Base-by-base conservation (phyloP, 129 eudicot species). In the Escallonia herrerae region DNA sequence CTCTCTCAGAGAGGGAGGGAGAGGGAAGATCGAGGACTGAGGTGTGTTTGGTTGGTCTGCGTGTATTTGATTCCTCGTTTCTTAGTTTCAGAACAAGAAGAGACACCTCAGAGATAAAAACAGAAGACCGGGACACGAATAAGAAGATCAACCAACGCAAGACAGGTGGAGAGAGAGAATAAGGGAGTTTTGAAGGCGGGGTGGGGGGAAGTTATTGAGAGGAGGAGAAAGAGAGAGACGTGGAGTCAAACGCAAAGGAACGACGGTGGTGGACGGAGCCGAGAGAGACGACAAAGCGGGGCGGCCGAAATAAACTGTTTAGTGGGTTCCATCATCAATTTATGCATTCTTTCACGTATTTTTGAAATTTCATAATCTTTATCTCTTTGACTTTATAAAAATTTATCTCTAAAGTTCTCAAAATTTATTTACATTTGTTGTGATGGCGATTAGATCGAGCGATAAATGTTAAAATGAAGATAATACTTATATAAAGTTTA, bases 301-400 rank as follows among this genome's bases (percentile, higher is more conserved):
- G 44, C 83, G 85, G 90, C 94, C 77, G 82, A 78, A 75, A 75
- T 83, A 54, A 67, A 82, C 83, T 82, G 83, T 66, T 59, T 6
- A 43, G 68, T 64, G 43, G 87, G 90, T 52, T 58, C 82, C 80
- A 68, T 67, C 65, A 40, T 45, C 63, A 49, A 2, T 49, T 12
- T 10, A 11, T 40, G 5, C 6, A 64, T n/a, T n/a, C 53, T 9
- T 12, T 13, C 14, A 66, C 11, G 37, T 12, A 0, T 11, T 10
- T 62, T 12, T 5, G 2, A 2, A 40, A 2, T 40, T 33, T 15
- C 0, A n/a, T 14, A 59, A 59, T 13, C n/a, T 43, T 15, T 44
- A 38, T 2, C 43, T 1, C 1, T 22, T 22, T 14, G 40, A 39
- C 5, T 43, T 3, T 44, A n/a, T n/a, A n/a, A n/a, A n/a, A 46